A percentile compares a stretch with the other conserved stretches of the same genome.
Conservation (phyloP, 257 asterid genomes). For the Solanum chmielewskii region DNA sequence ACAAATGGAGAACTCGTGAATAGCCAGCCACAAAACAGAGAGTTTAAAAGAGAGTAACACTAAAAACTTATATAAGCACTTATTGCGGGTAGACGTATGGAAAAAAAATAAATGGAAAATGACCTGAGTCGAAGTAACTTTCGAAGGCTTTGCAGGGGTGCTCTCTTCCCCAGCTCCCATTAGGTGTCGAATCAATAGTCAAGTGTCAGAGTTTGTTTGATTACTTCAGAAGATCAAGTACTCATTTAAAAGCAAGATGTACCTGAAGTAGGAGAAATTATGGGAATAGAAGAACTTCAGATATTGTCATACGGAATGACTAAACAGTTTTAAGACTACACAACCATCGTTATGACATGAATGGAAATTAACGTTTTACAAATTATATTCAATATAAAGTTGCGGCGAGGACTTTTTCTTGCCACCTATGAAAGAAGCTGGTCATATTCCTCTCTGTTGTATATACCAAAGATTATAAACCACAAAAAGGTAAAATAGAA, state of each 20-base stretch:
- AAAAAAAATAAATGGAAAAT: neutral
- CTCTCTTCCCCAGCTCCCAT: constrained; percentile 2
- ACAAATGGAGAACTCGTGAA: neutral
- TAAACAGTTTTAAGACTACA: neutral
- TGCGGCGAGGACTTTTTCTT: neutral
- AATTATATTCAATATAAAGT: neutral
- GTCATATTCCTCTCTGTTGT: neutral
- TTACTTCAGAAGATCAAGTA: neutral
- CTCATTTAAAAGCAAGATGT: neutral
- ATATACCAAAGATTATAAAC: neutral
- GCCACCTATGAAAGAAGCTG: neutral
- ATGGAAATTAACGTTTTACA: neutral
- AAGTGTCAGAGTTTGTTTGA: neutral
- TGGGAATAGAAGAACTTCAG: neutral
- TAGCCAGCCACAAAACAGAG: neutral
- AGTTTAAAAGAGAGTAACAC: neutral
- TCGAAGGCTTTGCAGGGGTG: neutral
- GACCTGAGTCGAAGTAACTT: neutral
- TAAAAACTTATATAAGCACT: neutral
- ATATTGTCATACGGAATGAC: neutral
- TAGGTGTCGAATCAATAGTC: neutral
- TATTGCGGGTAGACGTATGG: neutral
- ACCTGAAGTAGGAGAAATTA: neutral
- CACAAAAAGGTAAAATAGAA: neutral
- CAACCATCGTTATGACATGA: neutral